A percentile compares a stretch with the other conserved stretches of the same genome.
These are phyloP conservation scores for Elymus sibiricus DNA, from an alignment of 176 grass and related monocot genomes.

Conservation along the genomic window DNA sequence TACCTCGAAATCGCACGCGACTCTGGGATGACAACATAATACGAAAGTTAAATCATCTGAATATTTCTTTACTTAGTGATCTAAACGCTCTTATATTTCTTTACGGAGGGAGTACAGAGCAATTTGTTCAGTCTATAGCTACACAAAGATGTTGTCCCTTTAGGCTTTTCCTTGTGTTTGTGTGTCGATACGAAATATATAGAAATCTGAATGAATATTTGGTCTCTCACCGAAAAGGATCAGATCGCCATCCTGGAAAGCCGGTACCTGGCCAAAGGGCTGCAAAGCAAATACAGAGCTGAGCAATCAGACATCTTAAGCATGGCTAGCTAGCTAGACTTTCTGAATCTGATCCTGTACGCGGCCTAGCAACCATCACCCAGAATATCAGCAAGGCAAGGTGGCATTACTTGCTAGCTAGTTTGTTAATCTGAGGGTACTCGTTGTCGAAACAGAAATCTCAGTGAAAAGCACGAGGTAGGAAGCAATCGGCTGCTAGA, in stretches of 20 bases:
- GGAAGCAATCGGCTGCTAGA: neutral
- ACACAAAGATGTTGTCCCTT: too few species aligned
- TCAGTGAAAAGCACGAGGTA: too few species aligned
- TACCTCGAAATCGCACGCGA: conserved; percentile 59
- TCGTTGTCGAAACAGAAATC: too few species aligned
- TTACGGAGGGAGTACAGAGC: too few species aligned
- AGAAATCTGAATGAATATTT: neutral
- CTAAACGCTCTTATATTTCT: too few species aligned
- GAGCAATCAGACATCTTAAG: neutral
- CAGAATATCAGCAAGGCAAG: too few species aligned
- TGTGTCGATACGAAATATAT: too few species aligned
- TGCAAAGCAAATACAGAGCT: neutral
- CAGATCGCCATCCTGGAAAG: conserved; percentile 44
- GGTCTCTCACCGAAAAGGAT: conserved; percentile 21
- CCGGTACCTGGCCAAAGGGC: conserved; percentile 54
- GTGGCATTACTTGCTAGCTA: too few species aligned
- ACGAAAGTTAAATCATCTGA: neutral
- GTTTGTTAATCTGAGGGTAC: too few species aligned
- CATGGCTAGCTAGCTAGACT: neutral
- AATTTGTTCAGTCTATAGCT: neutral
- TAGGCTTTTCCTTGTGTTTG: too few species aligned
- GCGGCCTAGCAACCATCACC: too few species aligned
- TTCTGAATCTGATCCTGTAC: neutral
- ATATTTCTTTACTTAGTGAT: too few species aligned
- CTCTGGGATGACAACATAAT: conserved; percentile 26